Base-by-base conservation (phyloP, 371 early-diverging fungal genomes). In the Blakeslea trispora region DNA sequence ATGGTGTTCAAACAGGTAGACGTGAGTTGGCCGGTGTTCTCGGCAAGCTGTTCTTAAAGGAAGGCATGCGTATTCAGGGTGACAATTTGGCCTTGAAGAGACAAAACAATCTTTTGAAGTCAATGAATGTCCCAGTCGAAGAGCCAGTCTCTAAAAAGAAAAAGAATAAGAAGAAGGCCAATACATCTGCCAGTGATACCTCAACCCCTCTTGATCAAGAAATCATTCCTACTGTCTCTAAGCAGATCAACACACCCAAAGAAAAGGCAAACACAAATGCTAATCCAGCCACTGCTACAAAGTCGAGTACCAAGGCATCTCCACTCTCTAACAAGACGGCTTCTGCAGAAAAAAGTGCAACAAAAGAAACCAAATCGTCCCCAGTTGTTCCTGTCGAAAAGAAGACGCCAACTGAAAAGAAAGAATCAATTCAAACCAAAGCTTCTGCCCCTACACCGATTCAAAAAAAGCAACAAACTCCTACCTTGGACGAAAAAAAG, bases 11-110 rank as follows among this genome's bases (percentile, higher is more conserved):
- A 44, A 84, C 79, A 0, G 90, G 90, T 35, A 77, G 88, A 45
- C 79, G 78, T 19, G 85, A 87, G 53, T 68, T 90, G 28, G 87
- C 86, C 1, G 88, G 86, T 45, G 73, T 90, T 34, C 57, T 87
- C 9, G 90, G 90, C 19, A 84, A 83, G 53, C 56, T 87, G 53
- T 84, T 89, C 66, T 76, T 90, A 45, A 80, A 84, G 39, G 90
- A 90, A 58, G 89, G 88, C 1, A 82, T 84, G 66, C 72, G 90
- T 14, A 81, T 87, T 5, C 81, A 86, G 44, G 90, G 86, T 21
- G 84, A 86, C 44, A 81, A 77, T 55, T 75, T 87, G 9, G 87
- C 90, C 3, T 68, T 88, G 56, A 80, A 86, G 61, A 81, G 87
- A 42, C 87, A 89, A 46, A 81, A 83, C 41, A 75, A 72, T 23